Evolutionary conservation across 805 yeast genomes (phyloP).

Genomic region (Pichia heedii): DNA sequence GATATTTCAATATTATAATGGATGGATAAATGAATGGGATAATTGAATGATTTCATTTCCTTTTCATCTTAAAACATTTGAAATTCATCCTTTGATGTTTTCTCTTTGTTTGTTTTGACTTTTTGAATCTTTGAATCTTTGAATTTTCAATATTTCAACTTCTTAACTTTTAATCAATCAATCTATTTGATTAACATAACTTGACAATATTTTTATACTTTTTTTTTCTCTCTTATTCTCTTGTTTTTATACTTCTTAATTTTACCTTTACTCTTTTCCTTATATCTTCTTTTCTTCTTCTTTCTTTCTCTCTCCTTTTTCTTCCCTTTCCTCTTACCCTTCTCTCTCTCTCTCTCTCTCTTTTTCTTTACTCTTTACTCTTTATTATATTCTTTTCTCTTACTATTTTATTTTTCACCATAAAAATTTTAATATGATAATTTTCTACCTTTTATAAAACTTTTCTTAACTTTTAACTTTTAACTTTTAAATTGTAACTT

Average conservation of each 20-base stretch:
- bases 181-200: too few species aligned
- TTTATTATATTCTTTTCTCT: constrained; percentile 12
- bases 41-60: neutral
- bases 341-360: constrained; percentile 6
- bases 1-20: neutral
- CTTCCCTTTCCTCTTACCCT: neutral
- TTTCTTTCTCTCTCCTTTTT: neutral
- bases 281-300: neutral
- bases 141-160: too few species aligned
- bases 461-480: constrained; percentile 4
- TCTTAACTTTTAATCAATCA: too few species aligned
- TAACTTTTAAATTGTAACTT: too few species aligned
- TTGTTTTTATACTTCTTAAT: neutral
- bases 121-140: too few species aligned
- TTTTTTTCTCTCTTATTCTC: too few species aligned
- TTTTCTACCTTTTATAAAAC: neutral
- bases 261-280: neutral
- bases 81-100: too few species aligned
- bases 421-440: neutral
- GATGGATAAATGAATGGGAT: neutral
- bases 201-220: too few species aligned
- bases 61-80: too few species aligned
- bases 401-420: neutral
- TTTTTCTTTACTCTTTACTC: constrained; percentile 11
- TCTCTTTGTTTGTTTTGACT: too few species aligned